These are phyloP conservation scores for Clarireedia hainanense DNA, from an alignment of 2,329 filamentous ascomycete species.

Conservation along the genomic window DNA sequence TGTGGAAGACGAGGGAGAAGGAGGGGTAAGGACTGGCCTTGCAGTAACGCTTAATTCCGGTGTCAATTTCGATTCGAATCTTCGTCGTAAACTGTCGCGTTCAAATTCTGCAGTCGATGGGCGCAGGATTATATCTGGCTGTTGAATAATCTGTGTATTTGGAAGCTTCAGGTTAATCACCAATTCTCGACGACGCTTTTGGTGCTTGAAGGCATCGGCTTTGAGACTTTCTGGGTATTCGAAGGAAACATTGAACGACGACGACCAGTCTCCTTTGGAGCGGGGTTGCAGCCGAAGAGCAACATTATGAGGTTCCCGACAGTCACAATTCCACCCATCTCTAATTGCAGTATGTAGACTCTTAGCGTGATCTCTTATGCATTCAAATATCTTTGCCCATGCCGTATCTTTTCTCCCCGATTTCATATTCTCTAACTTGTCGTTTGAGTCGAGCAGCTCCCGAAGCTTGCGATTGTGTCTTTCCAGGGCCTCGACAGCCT, in stretches of 20 bases:
- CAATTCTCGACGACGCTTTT: neutral
- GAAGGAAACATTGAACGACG: neutral
- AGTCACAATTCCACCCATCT: conserved; percentile 20
- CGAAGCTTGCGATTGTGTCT: conserved; percentile 18
- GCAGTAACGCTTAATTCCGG: neutral
- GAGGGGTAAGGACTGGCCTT: neutral
- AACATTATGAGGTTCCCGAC: conserved; percentile 13
- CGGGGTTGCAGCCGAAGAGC: conserved; percentile 19
- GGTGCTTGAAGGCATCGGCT: too few relatives aligned
- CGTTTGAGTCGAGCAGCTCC: conserved; percentile 16
- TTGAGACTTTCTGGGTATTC: neutral
- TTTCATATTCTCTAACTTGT: conserved; percentile 15
- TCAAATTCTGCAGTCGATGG: neutral
- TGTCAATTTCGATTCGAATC: neutral
- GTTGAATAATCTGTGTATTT: neutral
- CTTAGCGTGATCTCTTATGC: conserved; percentile 18
- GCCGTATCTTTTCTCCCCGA: conserved; percentile 16
- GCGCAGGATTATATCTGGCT: neutral
- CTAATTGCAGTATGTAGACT: conserved; percentile 19
- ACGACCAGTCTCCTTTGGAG: conserved; percentile 11
- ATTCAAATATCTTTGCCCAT: conserved; percentile 18
- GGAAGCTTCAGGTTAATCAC: neutral
- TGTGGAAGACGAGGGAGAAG: neutral
- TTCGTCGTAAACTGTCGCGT: neutral
- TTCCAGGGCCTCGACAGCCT: conserved; percentile 13